Evolutionary conservation across 345 rosid genomes (phyloP).

Genomic region (Cardamine resedifolia): DNA sequence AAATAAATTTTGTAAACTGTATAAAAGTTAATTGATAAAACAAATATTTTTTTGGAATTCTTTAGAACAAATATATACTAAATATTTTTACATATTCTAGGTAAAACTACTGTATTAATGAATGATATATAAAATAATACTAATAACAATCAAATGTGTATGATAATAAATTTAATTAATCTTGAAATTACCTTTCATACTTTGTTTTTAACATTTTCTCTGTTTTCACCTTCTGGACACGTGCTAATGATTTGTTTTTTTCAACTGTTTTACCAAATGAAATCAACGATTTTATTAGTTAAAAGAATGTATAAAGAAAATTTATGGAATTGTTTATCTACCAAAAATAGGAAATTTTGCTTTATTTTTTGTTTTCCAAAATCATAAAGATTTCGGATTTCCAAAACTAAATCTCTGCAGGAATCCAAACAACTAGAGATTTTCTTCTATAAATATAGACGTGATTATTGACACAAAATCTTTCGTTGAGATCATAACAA

Average conservation of each 20-base stretch:
- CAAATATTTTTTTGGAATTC: not conserved
- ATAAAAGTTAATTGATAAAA: not conserved
- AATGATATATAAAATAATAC: too few relatives aligned
- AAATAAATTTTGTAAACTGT: not conserved
- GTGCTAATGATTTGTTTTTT: not conserved
- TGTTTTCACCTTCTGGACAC: not conserved
- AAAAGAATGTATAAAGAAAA: too few relatives aligned
- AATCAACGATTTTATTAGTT: too few relatives aligned
- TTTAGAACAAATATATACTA: not conserved
- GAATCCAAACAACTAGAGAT: not conserved
- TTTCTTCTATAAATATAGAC: conserved; percentile 17
- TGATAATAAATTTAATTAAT: too few relatives aligned
- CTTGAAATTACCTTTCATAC: too few relatives aligned
- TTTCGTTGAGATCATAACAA: not conserved
- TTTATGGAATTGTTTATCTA: not conserved
- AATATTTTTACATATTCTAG: not conserved
- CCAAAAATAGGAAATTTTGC: not conserved
- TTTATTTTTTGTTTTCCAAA: not conserved
- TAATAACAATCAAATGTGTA: too few relatives aligned
- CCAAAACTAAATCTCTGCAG: not conserved
- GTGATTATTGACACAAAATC: not conserved
- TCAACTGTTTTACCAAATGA: not conserved
- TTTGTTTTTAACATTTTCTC: too few relatives aligned
- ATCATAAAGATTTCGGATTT: not conserved
- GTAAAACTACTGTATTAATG: too few relatives aligned